Base-by-base conservation (phyloP, 148 eudicot genomes). In the Vaccinium darrowii region DNA sequence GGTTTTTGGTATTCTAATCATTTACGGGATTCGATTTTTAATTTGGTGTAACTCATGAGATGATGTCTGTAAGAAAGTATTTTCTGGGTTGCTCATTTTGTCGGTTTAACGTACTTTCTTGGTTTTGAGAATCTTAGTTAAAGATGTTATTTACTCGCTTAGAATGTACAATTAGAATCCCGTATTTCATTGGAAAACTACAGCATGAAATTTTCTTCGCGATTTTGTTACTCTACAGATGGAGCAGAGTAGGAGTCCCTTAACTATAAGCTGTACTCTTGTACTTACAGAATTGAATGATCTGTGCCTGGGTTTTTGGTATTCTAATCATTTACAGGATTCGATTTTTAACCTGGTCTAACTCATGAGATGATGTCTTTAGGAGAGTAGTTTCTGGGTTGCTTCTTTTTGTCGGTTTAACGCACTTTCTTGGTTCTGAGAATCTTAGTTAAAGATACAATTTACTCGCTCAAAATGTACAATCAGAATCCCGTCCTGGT, bases 141-240 rank as follows among this genome's bases (percentile, higher is more conserved):
- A 30, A 30, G 33, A 30, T 30, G 33, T 1, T 30, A 30, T 30
- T 30, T 30, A 1, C 33, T 30, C 33, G 33, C 33, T 1, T 1
- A 30, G 33, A 30, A 30, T 30, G 33, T 30, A 30, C 30, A 30
- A 30, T 30, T 30, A 30, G 30, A 30, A 30, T 30, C 30, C 30
- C 30, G 30, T 30, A 30, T 30, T 30, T 30, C 30, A 30, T 3
- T 18, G 19, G 47, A 30, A 30, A 69, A 76, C 76, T 76, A 43
- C 39, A n/a, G 62, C 10, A 39, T 39, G 79, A 4, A 56, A 25
- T 5, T 23, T 19, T 84, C 36, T n/a, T 43, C 49, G 3, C 9
- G 52, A 25, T 72, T 19, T 57, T 84, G 83, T 16, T 84, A 77
- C 67, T 65, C 30, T 30, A 71, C 33, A 54, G 39, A 11, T 5